Base-by-base conservation (phyloP, 2,329 filamentous ascomycete genomes). In the Botrytis porri region DNA sequence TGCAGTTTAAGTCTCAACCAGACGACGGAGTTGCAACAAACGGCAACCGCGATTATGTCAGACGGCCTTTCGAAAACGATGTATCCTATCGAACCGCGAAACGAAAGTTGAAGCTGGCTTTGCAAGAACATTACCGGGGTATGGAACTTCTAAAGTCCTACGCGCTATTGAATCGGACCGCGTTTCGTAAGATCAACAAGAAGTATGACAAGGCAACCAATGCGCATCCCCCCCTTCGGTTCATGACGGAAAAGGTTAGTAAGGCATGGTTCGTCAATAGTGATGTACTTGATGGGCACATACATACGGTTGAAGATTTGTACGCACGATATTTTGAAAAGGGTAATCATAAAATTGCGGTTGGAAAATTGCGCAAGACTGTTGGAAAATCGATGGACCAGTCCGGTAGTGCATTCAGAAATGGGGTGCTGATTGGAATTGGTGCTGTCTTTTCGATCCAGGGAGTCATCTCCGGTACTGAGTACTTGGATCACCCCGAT, bases 171-270 rank as follows among this genome's bases (percentile, higher is more conserved):
- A 99, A 99, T 81, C 89, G 94, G 66, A 97, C 94, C 0, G 96
- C 94, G 0, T 98, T 98, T 80, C 91, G 95, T 45, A 99, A 99
- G 82, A 94, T 99, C 80, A 98, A 97, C 83, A 99, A 99, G 82
- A 99, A 99, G 83, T 98, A 97, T 81, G 95, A 98, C 85, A 99
- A 98, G 83, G 89, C 92, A 3, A 89, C 94, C 73, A 89, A 94
- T 77, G 91, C 94, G 59, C 88, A 92, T 18, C 93, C 93, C 0
- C 88, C 91, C 0, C 88, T 92, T 80, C 88, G 92, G 41, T 98
- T 95, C 82, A 93, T 98, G 88, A 91, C 91, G 45, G 95, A 98
- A 77, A 95, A 95, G 80, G 94, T 99, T 78, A 95, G 93, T 83
- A 91, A 92, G 75, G 88, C 95, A 1, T 94, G 93, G 87, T 99